These are phyloP conservation scores for Musa itinerans DNA, from an alignment of 176 grass and related monocot genomes.

Conservation along the genomic window DNA sequence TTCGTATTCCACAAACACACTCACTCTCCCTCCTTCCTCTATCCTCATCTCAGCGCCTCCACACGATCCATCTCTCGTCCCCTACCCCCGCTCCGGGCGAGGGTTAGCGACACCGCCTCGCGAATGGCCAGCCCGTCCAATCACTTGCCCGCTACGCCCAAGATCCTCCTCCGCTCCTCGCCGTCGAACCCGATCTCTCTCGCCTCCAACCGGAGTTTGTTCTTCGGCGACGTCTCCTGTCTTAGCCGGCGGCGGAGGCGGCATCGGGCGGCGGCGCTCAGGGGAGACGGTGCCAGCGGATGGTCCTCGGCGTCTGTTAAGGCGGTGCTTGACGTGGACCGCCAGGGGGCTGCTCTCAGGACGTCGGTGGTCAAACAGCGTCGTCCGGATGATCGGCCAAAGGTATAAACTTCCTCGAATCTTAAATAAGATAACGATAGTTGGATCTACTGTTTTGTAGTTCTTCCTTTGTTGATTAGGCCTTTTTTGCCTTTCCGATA, in stretches of 20 bases:
- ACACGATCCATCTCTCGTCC: conserved; percentile 20
- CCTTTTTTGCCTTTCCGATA: not conserved
- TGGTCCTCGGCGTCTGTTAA: conserved; percentile 4
- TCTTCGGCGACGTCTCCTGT: not conserved
- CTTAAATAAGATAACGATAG: too few species aligned
- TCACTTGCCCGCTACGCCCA: not conserved
- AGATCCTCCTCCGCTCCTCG: not conserved
- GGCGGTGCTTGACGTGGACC: conserved; percentile 10
- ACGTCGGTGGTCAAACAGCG: not conserved
- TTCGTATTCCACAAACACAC: conserved; percentile 12
- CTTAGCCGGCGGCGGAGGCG: conserved; percentile 14
- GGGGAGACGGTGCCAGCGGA: not conserved
- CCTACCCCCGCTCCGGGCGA: not conserved
- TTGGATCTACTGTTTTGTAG: not conserved
- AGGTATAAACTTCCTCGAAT: conserved; percentile 20
- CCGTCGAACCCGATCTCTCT: conserved; percentile 8
- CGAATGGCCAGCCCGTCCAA: not conserved
- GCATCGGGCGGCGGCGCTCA: not conserved
- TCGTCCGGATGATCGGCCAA: conserved; percentile 10
- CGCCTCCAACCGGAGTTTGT: not conserved
- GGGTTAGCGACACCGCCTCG: too few species aligned
- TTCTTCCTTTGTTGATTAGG: not conserved
- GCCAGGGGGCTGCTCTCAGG: conserved; percentile 1
- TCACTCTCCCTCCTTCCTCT: conserved; percentile 14
- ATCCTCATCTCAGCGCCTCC: conserved; percentile 33